Evolutionary conservation across 164 flowering plant species (phyloP).

Genomic region (Liquidambar formosana): DNA sequence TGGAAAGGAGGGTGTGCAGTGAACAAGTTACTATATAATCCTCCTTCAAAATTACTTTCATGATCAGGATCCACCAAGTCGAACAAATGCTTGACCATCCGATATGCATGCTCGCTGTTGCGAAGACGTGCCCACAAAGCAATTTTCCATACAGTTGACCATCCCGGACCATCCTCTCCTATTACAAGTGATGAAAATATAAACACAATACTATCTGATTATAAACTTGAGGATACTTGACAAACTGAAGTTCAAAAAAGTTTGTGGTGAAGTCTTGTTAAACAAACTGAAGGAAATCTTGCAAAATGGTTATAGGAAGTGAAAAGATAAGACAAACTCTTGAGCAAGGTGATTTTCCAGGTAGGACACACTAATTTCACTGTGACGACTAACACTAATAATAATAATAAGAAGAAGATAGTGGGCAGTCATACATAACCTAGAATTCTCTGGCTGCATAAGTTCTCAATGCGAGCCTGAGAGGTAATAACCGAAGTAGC

Average conservation of each 20-base stretch:
- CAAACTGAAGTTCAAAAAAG: too few relatives aligned
- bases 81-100: conserved; percentile 79
- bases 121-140: conserved; percentile 85
- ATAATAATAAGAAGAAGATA: too few relatives aligned
- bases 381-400: too few relatives aligned
- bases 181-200: conserved; percentile 11
- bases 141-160: conserved; percentile 93
- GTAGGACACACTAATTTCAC: too few relatives aligned
- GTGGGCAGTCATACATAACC: too few relatives aligned
- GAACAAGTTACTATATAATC: conserved; percentile 86
- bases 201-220: background rate
- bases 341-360: too few relatives aligned
- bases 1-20: conserved; percentile 95
- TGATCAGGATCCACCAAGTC: conserved; percentile 75
- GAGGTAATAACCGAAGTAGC: too few relatives aligned
- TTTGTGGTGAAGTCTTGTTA: background rate
- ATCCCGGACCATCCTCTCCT: conserved; percentile 98
- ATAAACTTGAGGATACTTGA: background rate
- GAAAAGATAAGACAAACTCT: too few relatives aligned
- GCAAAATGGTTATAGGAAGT: too few relatives aligned
- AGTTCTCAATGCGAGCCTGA: too few relatives aligned
- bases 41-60: conserved; percentile 72
- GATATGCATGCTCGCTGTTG: conserved; percentile 75
- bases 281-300: background rate
- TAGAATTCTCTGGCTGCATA: too few relatives aligned